phyloP scores from a whole-genome alignment of 345 rosid species.

The Arabidopsis thaliana region TAIR10.1 NC_003075.7:17611001-17611500 shows the following conservation, averaged over 20 bases:
- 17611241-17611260: neutral
- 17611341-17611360: conserved; percentile 11
- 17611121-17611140: too few species aligned
- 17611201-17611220: neutral
- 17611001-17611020: neutral
- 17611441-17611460: conserved; percentile 98
- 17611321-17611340: neutral
- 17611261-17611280: neutral
- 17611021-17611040: neutral
- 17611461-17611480: conserved; percentile 36
- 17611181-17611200: conserved; percentile 7
- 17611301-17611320: conserved; percentile 3
- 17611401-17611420: conserved; percentile 90
- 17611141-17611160: too few species aligned
- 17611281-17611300: neutral
- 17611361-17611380: conserved; percentile 84
- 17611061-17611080: too few species aligned
- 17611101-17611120: too few species aligned
- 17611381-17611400: conserved; percentile 90
- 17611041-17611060: neutral
- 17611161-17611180: too few species aligned
- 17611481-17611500: conserved; percentile 7
- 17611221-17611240: neutral
- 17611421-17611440: conserved; percentile 82
- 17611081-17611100: too few species aligned